phyloP scores from a whole-genome alignment of 169 alveolate species.

The Babesia bovis region DNA sequence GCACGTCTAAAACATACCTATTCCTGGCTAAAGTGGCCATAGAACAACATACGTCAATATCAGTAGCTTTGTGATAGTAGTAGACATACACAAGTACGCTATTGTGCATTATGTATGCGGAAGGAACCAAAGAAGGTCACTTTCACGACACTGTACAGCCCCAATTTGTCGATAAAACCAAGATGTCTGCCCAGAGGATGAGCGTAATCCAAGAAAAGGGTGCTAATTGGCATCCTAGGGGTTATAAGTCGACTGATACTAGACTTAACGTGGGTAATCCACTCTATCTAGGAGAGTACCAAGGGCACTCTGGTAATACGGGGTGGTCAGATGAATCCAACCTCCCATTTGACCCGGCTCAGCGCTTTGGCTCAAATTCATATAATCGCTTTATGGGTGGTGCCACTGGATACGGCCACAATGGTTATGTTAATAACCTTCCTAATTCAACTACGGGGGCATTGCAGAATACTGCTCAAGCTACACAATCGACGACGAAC shows the following conservation, averaged over 20 bases:
- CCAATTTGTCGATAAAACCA: conserved; percentile 4
- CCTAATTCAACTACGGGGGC: background rate
- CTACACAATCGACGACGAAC: background rate
- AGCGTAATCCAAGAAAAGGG: background rate
- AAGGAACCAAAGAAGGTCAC: conserved; percentile 16
- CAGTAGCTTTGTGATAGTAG: background rate
- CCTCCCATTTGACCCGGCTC: conserved; percentile 44
- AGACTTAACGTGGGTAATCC: conserved; percentile 35
- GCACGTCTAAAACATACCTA: background rate
- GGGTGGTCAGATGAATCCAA: conserved; percentile 52
- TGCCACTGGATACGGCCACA: conserved; percentile 1
- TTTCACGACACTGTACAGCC: background rate
- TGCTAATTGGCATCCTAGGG: conserved; percentile 8
- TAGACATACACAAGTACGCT: background rate
- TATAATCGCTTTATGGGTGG: conserved; percentile 28
- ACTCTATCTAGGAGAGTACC: conserved; percentile 39
- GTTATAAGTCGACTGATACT: conserved; percentile 35
- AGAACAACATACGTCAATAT: background rate
- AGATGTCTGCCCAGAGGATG: conserved; percentile 1
- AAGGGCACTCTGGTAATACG: conserved; percentile 41
- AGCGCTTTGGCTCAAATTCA: conserved; percentile 1
- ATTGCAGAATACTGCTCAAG: background rate
- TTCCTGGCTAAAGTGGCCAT: background rate
- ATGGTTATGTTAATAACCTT: background rate
- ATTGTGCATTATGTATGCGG: background rate